These are phyloP conservation scores for Jaapia argillacea DNA, from an alignment of 768 basidiomycete species.

Conservation along the genomic window DNA sequence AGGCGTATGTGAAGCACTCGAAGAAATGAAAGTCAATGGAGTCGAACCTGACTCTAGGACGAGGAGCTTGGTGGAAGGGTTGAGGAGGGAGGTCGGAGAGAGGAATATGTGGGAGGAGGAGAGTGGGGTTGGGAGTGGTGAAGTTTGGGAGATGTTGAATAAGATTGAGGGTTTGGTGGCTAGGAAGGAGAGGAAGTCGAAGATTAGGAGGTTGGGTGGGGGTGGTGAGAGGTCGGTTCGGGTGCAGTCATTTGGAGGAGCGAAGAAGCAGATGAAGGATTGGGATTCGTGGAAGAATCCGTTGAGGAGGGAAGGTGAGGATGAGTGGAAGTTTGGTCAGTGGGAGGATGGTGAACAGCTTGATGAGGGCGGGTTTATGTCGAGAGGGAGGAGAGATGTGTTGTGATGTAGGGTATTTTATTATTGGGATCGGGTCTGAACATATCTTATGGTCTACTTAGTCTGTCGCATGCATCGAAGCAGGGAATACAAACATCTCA, in stretches of 20 bases:
- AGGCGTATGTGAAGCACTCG: constrained; percentile 60
- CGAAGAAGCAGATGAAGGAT: constrained; percentile 10
- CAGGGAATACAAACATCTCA: no score
- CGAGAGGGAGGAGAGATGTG: no score
- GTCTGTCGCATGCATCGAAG: no score
- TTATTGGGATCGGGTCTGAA: no score
- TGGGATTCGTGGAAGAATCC: constrained; percentile 39
- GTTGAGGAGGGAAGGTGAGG: constrained; percentile 17
- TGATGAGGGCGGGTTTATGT: no score
- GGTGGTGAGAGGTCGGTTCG: constrained; percentile 4
- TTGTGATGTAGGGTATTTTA: no score
- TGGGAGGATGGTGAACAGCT: constrained; percentile 24
- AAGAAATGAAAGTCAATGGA: constrained; percentile 79
- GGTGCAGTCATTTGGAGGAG: constrained; percentile 2
- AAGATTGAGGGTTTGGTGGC: constrained; percentile 38
- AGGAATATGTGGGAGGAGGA: constrained; percentile 44
- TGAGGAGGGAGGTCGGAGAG: constrained; percentile 54
- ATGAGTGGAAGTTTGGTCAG: constrained; percentile 39
- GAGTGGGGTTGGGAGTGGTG: constrained; percentile 31
- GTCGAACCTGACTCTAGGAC: constrained; percentile 57
- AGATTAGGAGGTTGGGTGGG: constrained; percentile 9
- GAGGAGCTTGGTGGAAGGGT: constrained; percentile 44
- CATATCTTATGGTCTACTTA: no score
- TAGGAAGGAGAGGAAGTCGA: constrained; percentile 11
- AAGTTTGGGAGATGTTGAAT: constrained; percentile 39